phyloP scores from a whole-genome alignment of 768 basidiomycete genomes.

The Panus rudis region DNA sequence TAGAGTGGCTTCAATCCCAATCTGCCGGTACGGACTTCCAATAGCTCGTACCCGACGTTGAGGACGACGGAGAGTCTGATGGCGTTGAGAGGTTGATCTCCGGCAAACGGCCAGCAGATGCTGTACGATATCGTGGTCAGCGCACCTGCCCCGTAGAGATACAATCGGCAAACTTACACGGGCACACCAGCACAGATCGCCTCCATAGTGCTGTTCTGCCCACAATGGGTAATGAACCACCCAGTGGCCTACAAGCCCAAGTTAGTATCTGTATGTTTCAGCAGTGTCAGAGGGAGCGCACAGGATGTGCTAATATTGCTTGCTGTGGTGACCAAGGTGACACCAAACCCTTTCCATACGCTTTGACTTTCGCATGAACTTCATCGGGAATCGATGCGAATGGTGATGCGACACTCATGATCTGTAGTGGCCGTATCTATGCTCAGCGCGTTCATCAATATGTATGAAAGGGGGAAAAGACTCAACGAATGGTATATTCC shows the following conservation, averaged over 20 bases:
- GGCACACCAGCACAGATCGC: constrained; percentile 15
- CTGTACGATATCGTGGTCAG: constrained; percentile 2
- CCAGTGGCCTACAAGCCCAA: constrained; percentile 13
- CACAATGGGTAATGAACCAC: constrained; percentile 22
- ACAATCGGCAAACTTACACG: constrained; percentile 3
- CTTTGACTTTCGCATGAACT: constrained; percentile 10
- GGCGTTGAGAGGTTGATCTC: constrained; percentile 20
- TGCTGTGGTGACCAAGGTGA: constrained; percentile 20
- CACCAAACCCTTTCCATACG: constrained; percentile 13
- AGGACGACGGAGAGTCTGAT: constrained; percentile 10
- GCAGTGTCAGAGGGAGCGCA: constrained; percentile 2
- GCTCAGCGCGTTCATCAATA: too few relatives aligned
- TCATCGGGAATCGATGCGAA: constrained; percentile 10
- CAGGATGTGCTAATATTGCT: constrained; percentile 16
- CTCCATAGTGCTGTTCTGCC: constrained; percentile 18
- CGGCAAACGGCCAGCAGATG: constrained; percentile 22
- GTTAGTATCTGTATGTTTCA: not conserved
- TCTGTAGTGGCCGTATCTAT: constrained; percentile 5
- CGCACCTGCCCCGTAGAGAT: not conserved
- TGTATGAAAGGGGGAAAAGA: not conserved
- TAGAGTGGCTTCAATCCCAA: constrained; percentile 10
- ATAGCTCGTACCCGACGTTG: constrained; percentile 14
- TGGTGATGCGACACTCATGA: constrained; percentile 16
- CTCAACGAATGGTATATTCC: constrained; percentile 17
- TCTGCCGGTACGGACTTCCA: constrained; percentile 16